Evolutionary conservation across 805 yeast species (phyloP), one percentile per base, ranked within the genome.

Genomic region (Middelhovenomyces tepae): DNA sequence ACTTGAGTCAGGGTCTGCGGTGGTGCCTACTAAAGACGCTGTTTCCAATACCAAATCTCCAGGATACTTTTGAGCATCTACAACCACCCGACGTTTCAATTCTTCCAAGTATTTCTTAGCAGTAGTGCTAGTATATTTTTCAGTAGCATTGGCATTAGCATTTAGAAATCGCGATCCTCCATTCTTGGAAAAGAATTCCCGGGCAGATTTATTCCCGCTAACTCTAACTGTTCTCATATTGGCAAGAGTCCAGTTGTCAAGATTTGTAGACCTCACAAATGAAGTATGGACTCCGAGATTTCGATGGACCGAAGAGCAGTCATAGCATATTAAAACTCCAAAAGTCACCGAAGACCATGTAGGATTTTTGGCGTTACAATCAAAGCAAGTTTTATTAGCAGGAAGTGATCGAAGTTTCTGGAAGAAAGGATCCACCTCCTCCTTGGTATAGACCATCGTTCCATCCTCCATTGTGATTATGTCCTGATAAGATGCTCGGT

Each of bases 331-430:
- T 55, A 87, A 72, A 33, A 87, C 82, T 36, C 96, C 98, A 59
- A 84, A 89, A 9, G 97, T 95, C 35, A 89, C 86, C 9, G 97
- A 89, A 3, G 98, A 84, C 98, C 98, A 91, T 0, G 97, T 85
- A 22, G 98, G 97, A 56, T 87, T 87, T 54, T 82, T 85, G 48
- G 87, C 82, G 34, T 80, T 72, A 59, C 98, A 91, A 56, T 91
- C 98, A 60, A 91, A 89, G 61, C 98, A 91, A 34, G 57, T 57
- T 49, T 78, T 78, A 65, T 87, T 87, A 29, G 85, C 81, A 75
- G 75, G 42, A 51, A 70, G 65, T 57, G 78, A 63, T 47, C 73
- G 71, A 46, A 83, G 63, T 54, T 71, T 67, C 32, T 65, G 63
- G 51, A 84, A 84, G 43, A 84, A 71, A 32, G 67, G 67, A 29